These are phyloP conservation scores for Papiliotrema laurentii DNA, from an alignment of 1,284 basidiomycete species.

Conservation along the genomic window DNA sequence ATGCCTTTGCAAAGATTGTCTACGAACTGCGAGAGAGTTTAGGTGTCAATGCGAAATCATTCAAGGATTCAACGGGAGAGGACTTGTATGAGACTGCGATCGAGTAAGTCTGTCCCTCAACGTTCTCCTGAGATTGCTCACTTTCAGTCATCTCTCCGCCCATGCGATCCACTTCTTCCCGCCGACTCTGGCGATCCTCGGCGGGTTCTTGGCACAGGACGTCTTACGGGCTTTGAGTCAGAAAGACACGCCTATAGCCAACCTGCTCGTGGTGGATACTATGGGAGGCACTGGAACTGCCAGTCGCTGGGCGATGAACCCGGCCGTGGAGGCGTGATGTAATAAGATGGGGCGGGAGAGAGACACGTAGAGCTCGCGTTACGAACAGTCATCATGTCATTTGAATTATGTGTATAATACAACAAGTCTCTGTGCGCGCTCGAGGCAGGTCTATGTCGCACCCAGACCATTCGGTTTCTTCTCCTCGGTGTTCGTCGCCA, in stretches of 20 bases:
- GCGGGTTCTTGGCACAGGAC: conserved; percentile 91
- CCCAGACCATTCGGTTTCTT: background rate
- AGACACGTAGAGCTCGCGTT: background rate
- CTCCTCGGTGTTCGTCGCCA: background rate
- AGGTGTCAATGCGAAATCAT: conserved; percentile 61
- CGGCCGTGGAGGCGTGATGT: conserved; percentile 18
- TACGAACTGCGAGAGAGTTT: conserved; percentile 58
- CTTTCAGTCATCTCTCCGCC: conserved; percentile 56
- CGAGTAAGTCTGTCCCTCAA: conserved; percentile 20
- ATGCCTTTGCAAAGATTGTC: conserved; percentile 61
- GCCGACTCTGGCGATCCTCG: conserved; percentile 84
- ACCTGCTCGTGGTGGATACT: conserved; percentile 82
- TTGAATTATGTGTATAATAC: background rate
- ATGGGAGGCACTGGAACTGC: conserved; percentile 55
- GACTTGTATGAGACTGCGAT: conserved; percentile 49
- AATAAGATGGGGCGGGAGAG: background rate
- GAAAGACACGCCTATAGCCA: conserved; percentile 85
- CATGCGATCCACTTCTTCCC: conserved; percentile 82
- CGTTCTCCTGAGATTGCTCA: background rate
- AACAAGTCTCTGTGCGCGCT: background rate
- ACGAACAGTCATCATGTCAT: background rate
- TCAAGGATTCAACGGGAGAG: conserved; percentile 54
- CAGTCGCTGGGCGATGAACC: conserved; percentile 35
- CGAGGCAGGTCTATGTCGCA: background rate
- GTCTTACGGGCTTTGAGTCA: conserved; percentile 85